Base-by-base conservation (phyloP, 148 eudicot genomes). In the Silene uniflora region DNA sequence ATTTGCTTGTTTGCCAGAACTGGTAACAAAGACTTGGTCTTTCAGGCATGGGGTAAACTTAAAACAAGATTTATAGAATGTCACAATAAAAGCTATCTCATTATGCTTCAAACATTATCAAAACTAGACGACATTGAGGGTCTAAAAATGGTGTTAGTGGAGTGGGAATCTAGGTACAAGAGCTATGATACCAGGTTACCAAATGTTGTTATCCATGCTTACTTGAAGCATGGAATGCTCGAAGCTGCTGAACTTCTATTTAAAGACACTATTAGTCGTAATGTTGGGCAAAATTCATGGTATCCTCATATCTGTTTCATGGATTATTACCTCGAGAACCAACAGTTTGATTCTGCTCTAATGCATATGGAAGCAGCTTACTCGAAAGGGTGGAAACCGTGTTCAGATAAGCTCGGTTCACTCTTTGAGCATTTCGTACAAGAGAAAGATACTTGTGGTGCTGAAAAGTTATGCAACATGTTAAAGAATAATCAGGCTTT, bases 151-250 rank as follows among this genome's bases (percentile, higher is more conserved):
- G 76, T 73, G 63, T 88, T 80, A 4, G 76, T 80, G 68, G 93
- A 91, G 71, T 93, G 98, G 98, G 85, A 82, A 25, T 84, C 81
- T 0, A 72, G 73, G 18, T 80, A 75, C 81, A 60, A 75, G 27
- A 67, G n/a, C 21, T 91, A 80, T 73, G 98, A 93, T 80, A 19
- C 54, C 10, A 88, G 95, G 88, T 10, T 93, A 56, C 82, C 91
- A 22, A 70, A 32, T 78, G 72, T 58, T 54, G 88, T 80, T 25
- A 76, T 93, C 69, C 74, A 71, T 42, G 82, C 84, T 75, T 91
- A 86, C 76, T 71, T 91, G 73, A 86, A 58, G 60, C 84, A 76
- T 22, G 82, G 72, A 60, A 86, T 81, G 95, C 13, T 81, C 8
- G 78, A 81, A 55, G 93, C 90, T 77, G 97, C 97, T 75, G 86